Evolutionary conservation across 2,329 filamentous ascomycete species (phyloP), one percentile per base, ranked within the genome.

Genomic region (Xylaria sp.): DNA sequence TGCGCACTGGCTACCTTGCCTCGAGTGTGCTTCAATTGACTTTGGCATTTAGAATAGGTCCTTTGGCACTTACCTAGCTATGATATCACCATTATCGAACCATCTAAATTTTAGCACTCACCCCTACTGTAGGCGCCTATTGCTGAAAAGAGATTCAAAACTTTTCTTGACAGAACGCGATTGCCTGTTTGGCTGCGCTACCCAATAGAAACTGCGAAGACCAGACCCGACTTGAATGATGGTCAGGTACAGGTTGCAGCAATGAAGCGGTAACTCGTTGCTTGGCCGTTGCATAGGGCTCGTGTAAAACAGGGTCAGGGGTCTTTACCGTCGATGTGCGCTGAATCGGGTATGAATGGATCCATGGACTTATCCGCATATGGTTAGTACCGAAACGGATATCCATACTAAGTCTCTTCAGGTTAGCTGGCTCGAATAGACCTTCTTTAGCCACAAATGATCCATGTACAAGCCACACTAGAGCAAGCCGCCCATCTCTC

Each of bases 231-330:
- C 36, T 56, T 6, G 18, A 39, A 56, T 36, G 18, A 56, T 36
- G n/a, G 7, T 28, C 31, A 55, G 9, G n/a, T 23, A 20, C 13
- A 52, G 10, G 18, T 52, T 43, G 10, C 33, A 25, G 36, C 33
- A 41, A 57, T 33, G 23, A 46, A 31, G 28, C 1, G 15, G 20
- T 18, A 62, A 60, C 54, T 41, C 48, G 69, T 71, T 71, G 67
- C 67, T 67, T 63, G 52, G 69, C 67, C n/a, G 69, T 71, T 65
- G 69, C 60, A 43, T 70, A 70, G 65, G 60, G 46, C 54, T 49
- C 61, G 48, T 18, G 36, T 62, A 23, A 36, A 46, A 63, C 64
- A 25, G 39, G 67, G 66, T 43, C 59, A 64, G 60, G 67, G 67
- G 46, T 48, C 15, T 12, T 62, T 62, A 8, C 46, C 10, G 46